Conservation (phyloP, 306 rosid genomes). For the Cucumis hystrix region DNA sequence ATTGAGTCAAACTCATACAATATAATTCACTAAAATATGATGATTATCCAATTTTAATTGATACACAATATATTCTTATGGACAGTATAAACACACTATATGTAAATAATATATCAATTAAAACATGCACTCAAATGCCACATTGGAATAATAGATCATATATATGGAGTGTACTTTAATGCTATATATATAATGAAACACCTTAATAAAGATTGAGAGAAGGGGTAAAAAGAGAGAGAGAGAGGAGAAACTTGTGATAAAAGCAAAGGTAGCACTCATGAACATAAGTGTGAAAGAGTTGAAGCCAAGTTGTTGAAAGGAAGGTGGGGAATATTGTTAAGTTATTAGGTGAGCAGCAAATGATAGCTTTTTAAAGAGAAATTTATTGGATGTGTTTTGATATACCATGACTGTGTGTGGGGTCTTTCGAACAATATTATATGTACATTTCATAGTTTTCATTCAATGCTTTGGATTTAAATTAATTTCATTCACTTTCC, state of each 20-base stretch:
- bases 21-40: too few relatives aligned
- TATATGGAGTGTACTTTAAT: neutral
- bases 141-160: neutral
- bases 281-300: neutral
- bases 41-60: too few relatives aligned
- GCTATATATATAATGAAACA: neutral
- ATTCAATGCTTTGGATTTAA: neutral
- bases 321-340: neutral
- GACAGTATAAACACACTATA: too few relatives aligned
- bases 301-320: neutral
- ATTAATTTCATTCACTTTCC: neutral
- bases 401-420: neutral
- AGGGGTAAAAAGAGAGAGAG: neutral
- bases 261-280: constrained; percentile 1
- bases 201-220: neutral
- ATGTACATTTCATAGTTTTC: neutral
- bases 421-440: too few relatives aligned
- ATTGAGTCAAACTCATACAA: too few relatives aligned
- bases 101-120: too few relatives aligned
- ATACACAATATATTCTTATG: too few relatives aligned
- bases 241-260: neutral
- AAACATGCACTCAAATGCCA: neutral
- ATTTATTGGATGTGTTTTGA: neutral
- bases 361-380: neutral
- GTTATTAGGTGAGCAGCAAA: neutral